Base-by-base conservation (phyloP, 2,329 filamentous ascomycete genomes). In the Bipolaris sorokiniana region DNA sequence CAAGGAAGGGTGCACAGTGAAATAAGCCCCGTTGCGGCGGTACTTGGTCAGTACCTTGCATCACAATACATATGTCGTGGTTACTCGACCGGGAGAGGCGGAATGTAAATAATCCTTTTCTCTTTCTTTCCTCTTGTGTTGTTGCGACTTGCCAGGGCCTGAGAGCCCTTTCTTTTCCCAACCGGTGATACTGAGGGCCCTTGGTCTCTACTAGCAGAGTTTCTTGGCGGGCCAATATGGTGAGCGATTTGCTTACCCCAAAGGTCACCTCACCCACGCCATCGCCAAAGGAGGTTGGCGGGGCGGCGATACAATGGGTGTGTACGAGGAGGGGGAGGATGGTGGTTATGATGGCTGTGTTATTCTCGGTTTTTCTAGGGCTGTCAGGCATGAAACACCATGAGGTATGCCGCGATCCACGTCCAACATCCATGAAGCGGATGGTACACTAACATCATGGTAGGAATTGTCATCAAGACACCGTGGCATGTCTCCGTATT, bases 261-360 rank as follows among this genome's bases (percentile, higher is more conserved):
- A 68, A 68, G 62, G 64, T 65, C 22, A 67, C 70, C 63, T 70
- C 69, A 42, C 67, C 68, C 33, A 58, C 62, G 46, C 64, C 64
- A 18, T 65, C 66, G 47, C 62, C 68, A 33, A 54, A 56, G 20
- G 59, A 66, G 22, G 42, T 73, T 37, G 64, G 66, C 20, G 62
- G 61, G 58, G 74, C 74, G 15, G 70, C 65, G 13, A 48, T 73
- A 11, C 65, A 67, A 47, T 75, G 71, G 70, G 63, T 60, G 9
- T 67, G 66, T 38, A 65, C 70, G 22, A 51, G 72, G 47, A 67
- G 73, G 58, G 74, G 73, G 33, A 67, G 72, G 51, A 65, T 61
- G 31, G 34, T 71, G 36, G 52, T 70, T 7, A 26, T 72, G 42
- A 60, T 60, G 7, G 50, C 64, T 10, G 31, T 69, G 20, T 55